Evolutionary conservation across 805 yeast species (phyloP), one percentile per base, ranked within the genome.

Genomic region (Yamadazyma endophytica): DNA sequence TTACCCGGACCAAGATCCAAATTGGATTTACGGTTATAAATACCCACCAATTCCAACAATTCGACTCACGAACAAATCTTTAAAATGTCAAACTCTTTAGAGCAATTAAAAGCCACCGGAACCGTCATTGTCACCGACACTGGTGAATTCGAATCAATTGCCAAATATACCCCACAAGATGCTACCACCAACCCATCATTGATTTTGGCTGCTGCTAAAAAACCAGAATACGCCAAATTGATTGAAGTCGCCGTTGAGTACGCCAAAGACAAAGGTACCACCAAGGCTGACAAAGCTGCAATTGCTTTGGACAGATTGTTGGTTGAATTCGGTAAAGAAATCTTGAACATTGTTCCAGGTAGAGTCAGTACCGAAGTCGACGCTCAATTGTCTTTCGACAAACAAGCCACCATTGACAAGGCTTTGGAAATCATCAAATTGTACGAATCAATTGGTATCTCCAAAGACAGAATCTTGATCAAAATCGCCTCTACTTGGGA

Each of bases 281-380:
- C 70, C 36, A 61, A 68, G n/a, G 82, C 77, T 51, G 82, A 78
- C 61, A 75, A 82, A 64, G 94, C 92, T 24, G 69, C 76, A 32
- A 62, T 77, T 50, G 97, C 98, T 29, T 76, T 90, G 49, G 98
- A 92, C 71, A 75, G 85, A 66, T 71, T 92, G 52, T 77, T 92
- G 54, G 96, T 92, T 44, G 97, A 89, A 68, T 92, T 92, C 61
- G 99, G 99, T 68, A 75, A 77, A 55, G 89, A 85, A 68, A 92
- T 92, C 57, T 75, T 92, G 57, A 75, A 77, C 58, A 86, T 92
- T 57, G 96, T 92, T 33, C 99, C 99, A 49, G 99, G 99, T 55
- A 83, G 97, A 72, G 98, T 92, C 38, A 88, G 97, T 38, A 92
- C 99, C 42, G 99, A 92, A 73, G 97, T 92, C 41, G 99, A 92